Evolutionary conservation across 495 filamentous ascomycete species (phyloP), one percentile per base, ranked within the genome.

Genomic region (Cenococcum geophilum): DNA sequence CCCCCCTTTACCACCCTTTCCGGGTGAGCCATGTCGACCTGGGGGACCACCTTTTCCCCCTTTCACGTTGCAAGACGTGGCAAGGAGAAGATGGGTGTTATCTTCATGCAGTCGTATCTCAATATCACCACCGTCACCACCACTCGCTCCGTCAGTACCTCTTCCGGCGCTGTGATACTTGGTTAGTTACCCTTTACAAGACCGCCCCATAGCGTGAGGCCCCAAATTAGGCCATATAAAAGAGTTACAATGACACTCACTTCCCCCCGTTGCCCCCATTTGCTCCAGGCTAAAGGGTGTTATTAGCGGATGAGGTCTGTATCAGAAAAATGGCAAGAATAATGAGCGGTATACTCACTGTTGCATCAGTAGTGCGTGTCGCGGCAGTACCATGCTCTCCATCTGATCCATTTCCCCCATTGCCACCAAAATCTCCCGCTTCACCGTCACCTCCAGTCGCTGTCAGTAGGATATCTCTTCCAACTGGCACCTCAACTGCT

Each of bases 1-100:
- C 37, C 71, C 71, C n/a, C 68, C 68, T 21, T 45, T 37, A 14
- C 51, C 59, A 25, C 66, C 62, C 16, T 27, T 59, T 25, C 68
- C 61, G 10, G 60, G 61, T 18, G 48, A 21, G 12, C 71, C 66
- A 32, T 61, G 63, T 20, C 48, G 43, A 16, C 71, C 71, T 20
- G 71, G 62, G 8, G 48, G 45, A 37, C 68, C 71, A 25, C 66
- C 66, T 16, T 20, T 47, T 49, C 63, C 63, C 18, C 60, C 42
- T 20, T 25, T 27, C 6, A 58, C 55, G 27, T 65, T 35, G 63
- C 65, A 66, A 20, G 49, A 22, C 12, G 45, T 40, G 8, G 63
- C 63, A 43, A 57, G 12, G 45, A 66, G 56, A 20, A 67, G 57
- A 37, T 66, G 63, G 12, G 55, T 67, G 20, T 57, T 55, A 1